These are phyloP conservation scores for Phyllosticta citribraziliensis DNA, from an alignment of 2,329 filamentous ascomycete species.

Conservation along the genomic window DNA sequence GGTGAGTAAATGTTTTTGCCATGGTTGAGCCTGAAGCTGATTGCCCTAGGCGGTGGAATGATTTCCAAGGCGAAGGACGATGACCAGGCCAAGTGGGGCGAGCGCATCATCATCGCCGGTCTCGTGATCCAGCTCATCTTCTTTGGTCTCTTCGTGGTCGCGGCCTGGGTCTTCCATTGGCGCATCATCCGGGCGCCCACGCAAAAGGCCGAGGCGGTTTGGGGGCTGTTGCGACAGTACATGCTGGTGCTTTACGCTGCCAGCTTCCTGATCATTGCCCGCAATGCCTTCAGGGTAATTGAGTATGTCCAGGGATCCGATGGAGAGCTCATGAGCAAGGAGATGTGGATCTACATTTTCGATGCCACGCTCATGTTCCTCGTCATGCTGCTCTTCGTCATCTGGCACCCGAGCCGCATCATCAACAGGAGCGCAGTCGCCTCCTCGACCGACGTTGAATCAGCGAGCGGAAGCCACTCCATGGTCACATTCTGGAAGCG, in stretches of 20 bases:
- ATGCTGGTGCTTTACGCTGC: constrained; percentile 35
- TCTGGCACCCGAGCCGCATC: constrained; percentile 28
- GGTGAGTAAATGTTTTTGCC: background rate
- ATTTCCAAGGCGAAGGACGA: background rate
- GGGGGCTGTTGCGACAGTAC: constrained; percentile 19
- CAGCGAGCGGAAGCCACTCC: constrained; percentile 1
- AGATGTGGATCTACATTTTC: constrained; percentile 39
- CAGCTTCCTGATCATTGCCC: constrained; percentile 39
- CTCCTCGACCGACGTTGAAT: background rate
- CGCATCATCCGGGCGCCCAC: constrained; percentile 17
- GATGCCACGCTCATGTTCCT: constrained; percentile 37
- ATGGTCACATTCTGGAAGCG: constrained; percentile 3
- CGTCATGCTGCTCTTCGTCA: constrained; percentile 32
- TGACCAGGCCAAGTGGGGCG: constrained; percentile 17
- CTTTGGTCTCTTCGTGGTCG: constrained; percentile 40
- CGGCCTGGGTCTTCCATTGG: constrained; percentile 20
- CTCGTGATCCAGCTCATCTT: constrained; percentile 42
- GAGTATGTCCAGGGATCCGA: constrained; percentile 39
- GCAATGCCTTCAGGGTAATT: constrained; percentile 39
- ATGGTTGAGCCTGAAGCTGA: background rate
- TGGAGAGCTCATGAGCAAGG: constrained; percentile 36
- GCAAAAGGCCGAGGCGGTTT: background rate
- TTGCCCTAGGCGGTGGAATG: constrained; percentile 3
- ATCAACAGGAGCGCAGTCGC: background rate
- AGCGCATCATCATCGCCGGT: constrained; percentile 39